phyloP scores from a whole-genome alignment of 805 yeast genomes.

The Tetrapisispora fleetii region DNA sequence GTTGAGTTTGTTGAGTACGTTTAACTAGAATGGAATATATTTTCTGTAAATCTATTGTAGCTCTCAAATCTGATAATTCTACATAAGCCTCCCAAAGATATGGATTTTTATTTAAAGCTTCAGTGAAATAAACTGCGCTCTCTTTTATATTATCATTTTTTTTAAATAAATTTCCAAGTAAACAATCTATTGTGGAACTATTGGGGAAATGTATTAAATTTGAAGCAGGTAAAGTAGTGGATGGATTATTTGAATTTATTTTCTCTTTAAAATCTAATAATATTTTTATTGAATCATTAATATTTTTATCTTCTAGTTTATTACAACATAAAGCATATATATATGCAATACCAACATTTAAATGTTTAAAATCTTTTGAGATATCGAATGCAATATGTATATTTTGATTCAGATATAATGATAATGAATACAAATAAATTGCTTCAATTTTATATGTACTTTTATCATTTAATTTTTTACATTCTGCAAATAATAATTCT shows the following conservation, averaged over 20 bases:
- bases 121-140: slow-evolving; percentile 57
- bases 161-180: slow-evolving; percentile 61
- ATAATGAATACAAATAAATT: slow-evolving; percentile 58
- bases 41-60: slow-evolving; percentile 39
- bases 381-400: slow-evolving; percentile 44
- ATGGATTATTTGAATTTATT: not conserved
- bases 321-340: slow-evolving; percentile 57
- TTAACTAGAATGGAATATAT: slow-evolving; percentile 8
- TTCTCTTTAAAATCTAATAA: slow-evolving; percentile 2
- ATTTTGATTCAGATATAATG: slow-evolving; percentile 48
- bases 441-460: slow-evolving; percentile 41
- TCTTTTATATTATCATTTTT: slow-evolving; percentile 51
- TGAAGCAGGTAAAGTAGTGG: not conserved
- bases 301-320: slow-evolving; percentile 9
- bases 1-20: slow-evolving; percentile 3
- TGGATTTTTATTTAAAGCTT: slow-evolving; percentile 65
- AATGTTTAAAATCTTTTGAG: slow-evolving; percentile 26
- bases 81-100: slow-evolving; percentile 81
- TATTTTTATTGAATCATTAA: slow-evolving; percentile 9
- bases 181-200: slow-evolving; percentile 52
- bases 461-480: slow-evolving; percentile 15
- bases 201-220: slow-evolving; percentile 42
- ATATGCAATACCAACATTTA: slow-evolving; percentile 68
- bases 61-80: slow-evolving; percentile 63
- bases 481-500: slow-evolving; percentile 66